phyloP scores from a whole-genome alignment of 495 filamentous ascomycete genomes.

The Evansstolkia leycettana region DNA sequence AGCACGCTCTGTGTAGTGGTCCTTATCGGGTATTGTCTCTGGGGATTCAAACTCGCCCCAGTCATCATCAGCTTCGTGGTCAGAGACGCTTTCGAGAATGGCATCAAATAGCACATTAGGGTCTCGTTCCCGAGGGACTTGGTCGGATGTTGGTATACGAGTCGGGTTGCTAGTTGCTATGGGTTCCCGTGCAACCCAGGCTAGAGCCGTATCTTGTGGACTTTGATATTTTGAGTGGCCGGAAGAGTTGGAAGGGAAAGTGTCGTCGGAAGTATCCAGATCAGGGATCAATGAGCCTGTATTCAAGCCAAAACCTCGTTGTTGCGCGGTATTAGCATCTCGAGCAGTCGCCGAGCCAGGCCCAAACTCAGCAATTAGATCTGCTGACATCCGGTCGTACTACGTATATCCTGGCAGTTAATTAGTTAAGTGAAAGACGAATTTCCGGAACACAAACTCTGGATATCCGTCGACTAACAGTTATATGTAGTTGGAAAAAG shows the following conservation, averaged over 20 bases:
- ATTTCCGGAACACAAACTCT: too few species aligned
- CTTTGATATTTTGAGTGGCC: slow-evolving; percentile 1
- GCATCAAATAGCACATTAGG: slow-evolving; percentile 35
- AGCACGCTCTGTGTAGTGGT: slow-evolving; percentile 15
- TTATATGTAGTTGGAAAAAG: too few species aligned
- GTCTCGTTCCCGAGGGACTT: neutral
- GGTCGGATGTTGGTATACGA: neutral
- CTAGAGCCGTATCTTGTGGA: neutral
- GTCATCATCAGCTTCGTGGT: slow-evolving; percentile 45
- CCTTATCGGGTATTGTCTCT: slow-evolving; percentile 41
- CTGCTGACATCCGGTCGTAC: slow-evolving; percentile 49
- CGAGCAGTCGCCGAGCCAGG: slow-evolving; percentile 9
- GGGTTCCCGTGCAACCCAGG: too few species aligned
- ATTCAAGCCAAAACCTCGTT: slow-evolving; percentile 2
- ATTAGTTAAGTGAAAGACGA: too few species aligned
- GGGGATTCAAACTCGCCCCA: slow-evolving; percentile 68
- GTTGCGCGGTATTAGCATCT: slow-evolving; percentile 6
- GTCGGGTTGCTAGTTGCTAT: neutral
- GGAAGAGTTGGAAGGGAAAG: slow-evolving; percentile 5
- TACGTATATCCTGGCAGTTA: too few species aligned
- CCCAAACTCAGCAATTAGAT: slow-evolving; percentile 63
- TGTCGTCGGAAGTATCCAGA: slow-evolving; percentile 14
- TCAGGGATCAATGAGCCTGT: slow-evolving; percentile 14
- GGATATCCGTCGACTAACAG: too few species aligned
- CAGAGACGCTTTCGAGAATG: slow-evolving; percentile 17